Evolutionary conservation across 2,329 filamentous ascomycete species (phyloP).

Genomic region (Trichoderma endophyticum): DNA sequence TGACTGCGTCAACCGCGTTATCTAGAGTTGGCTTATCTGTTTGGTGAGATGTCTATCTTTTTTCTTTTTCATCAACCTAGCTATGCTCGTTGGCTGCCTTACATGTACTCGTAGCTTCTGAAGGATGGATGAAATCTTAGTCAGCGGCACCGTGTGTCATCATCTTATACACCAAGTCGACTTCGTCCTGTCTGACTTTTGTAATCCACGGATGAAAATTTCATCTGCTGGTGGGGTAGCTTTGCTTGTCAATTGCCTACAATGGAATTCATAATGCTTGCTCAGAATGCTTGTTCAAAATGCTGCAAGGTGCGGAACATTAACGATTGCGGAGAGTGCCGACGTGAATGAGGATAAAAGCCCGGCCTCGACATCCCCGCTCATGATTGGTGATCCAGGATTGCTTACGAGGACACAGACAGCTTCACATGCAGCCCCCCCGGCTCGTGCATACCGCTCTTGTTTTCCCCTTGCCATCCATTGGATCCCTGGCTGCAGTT

Average conservation of each 20-base stretch:
- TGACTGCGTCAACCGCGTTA: not conserved
- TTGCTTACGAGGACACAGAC: not conserved
- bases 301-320: not conserved
- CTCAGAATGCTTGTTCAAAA: too few relatives aligned
- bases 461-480: not conserved
- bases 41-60: not conserved
- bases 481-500: not conserved
- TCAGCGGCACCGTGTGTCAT: not conserved
- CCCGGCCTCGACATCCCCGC: not conserved
- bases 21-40: not conserved
- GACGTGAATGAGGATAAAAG: not conserved
- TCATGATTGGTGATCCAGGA: not conserved
- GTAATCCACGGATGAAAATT: not conserved
- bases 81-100: not conserved
- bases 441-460: conserved; percentile 1
- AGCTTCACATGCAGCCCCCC: not conserved
- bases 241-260: not conserved
- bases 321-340: not conserved
- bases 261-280: not conserved
- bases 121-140: not conserved
- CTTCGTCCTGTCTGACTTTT: not conserved
- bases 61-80: not conserved
- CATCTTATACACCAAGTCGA: not conserved
- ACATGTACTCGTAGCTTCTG: not conserved
- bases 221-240: not conserved